phyloP scores from a whole-genome alignment of 495 filamentous ascomycete species.

The Pseudotulostoma volvatum region DNA sequence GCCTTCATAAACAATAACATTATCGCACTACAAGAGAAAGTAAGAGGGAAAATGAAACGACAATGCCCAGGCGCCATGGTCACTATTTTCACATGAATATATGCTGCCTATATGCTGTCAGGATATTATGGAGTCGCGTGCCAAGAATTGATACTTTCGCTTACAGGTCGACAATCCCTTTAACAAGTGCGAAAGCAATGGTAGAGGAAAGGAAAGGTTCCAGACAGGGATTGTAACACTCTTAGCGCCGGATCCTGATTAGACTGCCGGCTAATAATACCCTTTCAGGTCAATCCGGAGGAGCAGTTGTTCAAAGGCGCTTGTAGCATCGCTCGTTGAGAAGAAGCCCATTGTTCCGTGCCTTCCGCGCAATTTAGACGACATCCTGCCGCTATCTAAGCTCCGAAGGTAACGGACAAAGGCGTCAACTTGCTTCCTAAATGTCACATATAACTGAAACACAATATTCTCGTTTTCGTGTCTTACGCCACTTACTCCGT shows the following conservation, averaged over 20 bases:
- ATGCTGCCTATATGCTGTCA: no score
- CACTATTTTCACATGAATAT: no score
- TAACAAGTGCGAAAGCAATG: no score
- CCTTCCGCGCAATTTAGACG: slow-evolving; percentile 17
- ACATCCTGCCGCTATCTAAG: slow-evolving; percentile 32
- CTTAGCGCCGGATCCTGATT: no score
- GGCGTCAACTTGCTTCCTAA: slow-evolving; percentile 50
- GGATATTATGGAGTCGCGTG: no score
- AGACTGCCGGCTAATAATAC: slow-evolving; percentile 30
- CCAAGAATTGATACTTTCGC: not conserved
- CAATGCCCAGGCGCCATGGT: no score
- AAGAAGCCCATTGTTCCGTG: slow-evolving; percentile 8
- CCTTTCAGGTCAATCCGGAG: slow-evolving; percentile 32
- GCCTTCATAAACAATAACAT: no score
- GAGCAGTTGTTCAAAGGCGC: slow-evolving; percentile 33
- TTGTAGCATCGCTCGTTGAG: slow-evolving; percentile 13
- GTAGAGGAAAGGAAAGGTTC: no score
- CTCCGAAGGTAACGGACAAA: slow-evolving; percentile 34
- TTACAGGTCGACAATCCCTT: no score
- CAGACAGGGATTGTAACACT: no score
- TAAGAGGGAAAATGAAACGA: not conserved
- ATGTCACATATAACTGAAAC: slow-evolving; percentile 39
- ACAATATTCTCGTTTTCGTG: slow-evolving; percentile 27
- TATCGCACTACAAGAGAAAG: not conserved
- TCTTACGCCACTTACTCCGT: slow-evolving; percentile 23